These are phyloP conservation scores for Hymenoscyphus fructigenus DNA, from an alignment of 2,329 filamentous ascomycete species.

Conservation along the genomic window DNA sequence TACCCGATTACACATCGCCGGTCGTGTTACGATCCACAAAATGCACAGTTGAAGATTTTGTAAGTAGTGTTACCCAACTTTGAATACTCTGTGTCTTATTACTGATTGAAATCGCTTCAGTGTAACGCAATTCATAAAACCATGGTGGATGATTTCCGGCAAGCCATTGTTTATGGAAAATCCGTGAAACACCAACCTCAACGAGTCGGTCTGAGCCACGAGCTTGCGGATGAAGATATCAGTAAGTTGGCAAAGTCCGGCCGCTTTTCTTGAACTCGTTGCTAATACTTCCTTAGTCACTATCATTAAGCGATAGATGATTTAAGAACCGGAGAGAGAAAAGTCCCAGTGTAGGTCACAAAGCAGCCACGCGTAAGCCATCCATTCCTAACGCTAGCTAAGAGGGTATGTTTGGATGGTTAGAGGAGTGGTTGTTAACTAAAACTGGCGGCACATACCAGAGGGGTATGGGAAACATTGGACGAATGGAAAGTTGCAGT, in stretches of 20 bases:
- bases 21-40: conserved; percentile 82
- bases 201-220: conserved; percentile 85
- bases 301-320: conserved; percentile 63
- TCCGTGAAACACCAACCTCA: conserved; percentile 99
- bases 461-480: neutral
- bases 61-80: conserved; percentile 50
- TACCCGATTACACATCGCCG: conserved; percentile 88
- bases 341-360: neutral
- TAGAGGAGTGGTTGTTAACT: neutral
- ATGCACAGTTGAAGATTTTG: conserved; percentile 95
- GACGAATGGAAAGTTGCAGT: conserved; percentile 1
- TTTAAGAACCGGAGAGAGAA: neutral
- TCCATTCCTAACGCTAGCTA: neutral
- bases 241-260: conserved; percentile 38
- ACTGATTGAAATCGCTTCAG: conserved; percentile 46
- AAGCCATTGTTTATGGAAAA: conserved; percentile 93
- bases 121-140: conserved; percentile 97
- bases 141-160: conserved; percentile 93
- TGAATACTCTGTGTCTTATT: conserved; percentile 9
- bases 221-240: conserved; percentile 95
- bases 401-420: neutral
- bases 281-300: conserved; percentile 47
- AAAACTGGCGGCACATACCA: neutral
- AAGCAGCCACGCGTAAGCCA: neutral
- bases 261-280: neutral